A percentile compares a stretch with the other conserved stretches of the same genome.
Conservation (phyloP, 306 rosid species). For the Canavalia gladiata region DNA sequence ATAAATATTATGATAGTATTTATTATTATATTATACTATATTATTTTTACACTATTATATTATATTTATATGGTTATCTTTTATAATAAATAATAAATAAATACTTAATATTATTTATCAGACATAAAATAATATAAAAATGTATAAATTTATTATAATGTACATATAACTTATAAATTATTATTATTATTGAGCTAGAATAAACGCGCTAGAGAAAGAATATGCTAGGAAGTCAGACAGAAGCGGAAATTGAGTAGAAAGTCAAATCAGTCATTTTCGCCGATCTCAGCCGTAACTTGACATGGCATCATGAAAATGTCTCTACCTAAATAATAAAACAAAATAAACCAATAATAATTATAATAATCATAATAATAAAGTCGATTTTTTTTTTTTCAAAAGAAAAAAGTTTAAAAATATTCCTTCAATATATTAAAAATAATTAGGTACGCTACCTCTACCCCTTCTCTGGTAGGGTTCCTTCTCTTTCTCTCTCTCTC, state of each 20-base stretch:
- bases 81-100: no score
- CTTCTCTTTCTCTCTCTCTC: neutral
- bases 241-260: neutral
- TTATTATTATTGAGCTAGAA: neutral
- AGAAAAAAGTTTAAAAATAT: neutral
- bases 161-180: no score
- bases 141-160: no score
- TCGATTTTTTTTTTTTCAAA: no score
- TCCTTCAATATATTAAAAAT: neutral
- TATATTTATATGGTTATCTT: no score
- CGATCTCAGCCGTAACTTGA: neutral
- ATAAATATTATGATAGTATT: no score
- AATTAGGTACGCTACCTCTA: conserved; percentile 35
- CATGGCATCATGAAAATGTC: neutral
- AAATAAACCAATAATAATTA: neutral
- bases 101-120: no score
- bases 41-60: no score
- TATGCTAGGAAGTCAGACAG: neutral
- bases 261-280: conserved; percentile 11
- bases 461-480: conserved; percentile 36
- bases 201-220: neutral
- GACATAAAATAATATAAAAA: no score
- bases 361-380: neutral
- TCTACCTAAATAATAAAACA: neutral
- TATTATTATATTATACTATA: no score